A percentile compares a stretch with the other conserved stretches of the same genome.
These are phyloP conservation scores for Suillus cothurnatus DNA, from an alignment of 768 basidiomycete species.

Conservation along the genomic window DNA sequence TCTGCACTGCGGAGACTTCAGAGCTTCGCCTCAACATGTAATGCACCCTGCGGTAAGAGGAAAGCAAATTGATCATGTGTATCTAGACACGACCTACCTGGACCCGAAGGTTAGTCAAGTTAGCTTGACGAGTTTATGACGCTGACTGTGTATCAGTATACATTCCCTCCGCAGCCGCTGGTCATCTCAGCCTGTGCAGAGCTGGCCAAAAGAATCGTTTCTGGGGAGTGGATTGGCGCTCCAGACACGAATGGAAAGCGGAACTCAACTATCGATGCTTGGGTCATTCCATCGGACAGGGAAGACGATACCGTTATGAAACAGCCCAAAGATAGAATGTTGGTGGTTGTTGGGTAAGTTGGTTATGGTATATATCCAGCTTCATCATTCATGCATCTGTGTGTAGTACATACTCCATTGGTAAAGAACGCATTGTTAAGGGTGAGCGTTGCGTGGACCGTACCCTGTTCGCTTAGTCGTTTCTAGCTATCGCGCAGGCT, in stretches of 20 bases:
- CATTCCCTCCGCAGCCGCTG: conserved; percentile 93
- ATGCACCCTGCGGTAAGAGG: conserved; percentile 82
- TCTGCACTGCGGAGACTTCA: conserved; percentile 93
- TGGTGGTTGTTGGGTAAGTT: conserved; percentile 75
- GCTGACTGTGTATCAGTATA: conserved; percentile 56
- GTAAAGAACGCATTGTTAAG: conserved; percentile 97
- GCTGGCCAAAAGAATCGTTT: conserved; percentile 61
- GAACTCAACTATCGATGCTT: conserved; percentile 50
- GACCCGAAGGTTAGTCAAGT: conserved; percentile 69
- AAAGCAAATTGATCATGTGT: conserved; percentile 83
- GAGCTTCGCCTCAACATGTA: conserved; percentile 87
- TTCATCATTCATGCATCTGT: conserved; percentile 4
- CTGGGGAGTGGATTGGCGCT: conserved; percentile 38
- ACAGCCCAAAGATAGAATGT: conserved; percentile 39
- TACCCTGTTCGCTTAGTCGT: not conserved
- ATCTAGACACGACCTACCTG: conserved; percentile 96
- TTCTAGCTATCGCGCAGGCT: conserved; percentile 79
- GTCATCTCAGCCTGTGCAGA: conserved; percentile 93
- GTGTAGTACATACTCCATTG: conserved; percentile 89
- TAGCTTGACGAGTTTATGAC: conserved; percentile 1
- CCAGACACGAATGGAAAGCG: conserved; percentile 24
- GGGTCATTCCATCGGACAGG: conserved; percentile 42
- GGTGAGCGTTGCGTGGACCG: conserved; percentile 44
- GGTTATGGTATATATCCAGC: not conserved
- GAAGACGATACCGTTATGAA: conserved; percentile 36